Percentiles rank a stretch among this genome's conserved stretches.
phyloP scores from a whole-genome alignment of 495 filamentous ascomycete species.

The Neurospora sublineolata region DNA sequence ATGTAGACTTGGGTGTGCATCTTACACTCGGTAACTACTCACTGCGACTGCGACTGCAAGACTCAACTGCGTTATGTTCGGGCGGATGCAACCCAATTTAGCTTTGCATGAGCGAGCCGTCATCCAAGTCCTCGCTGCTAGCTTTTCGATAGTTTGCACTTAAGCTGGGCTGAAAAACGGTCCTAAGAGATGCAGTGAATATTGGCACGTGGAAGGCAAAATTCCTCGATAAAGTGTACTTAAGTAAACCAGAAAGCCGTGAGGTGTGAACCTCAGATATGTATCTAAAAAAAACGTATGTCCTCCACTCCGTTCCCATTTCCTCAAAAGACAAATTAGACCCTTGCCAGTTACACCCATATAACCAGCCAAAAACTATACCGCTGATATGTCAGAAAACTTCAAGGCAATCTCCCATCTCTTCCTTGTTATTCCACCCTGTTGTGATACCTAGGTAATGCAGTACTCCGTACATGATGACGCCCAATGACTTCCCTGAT shows the following conservation, averaged over 20 bases:
- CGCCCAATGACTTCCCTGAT: neutral
- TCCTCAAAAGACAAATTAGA: neutral
- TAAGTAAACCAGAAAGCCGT: neutral
- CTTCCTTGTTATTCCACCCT: neutral
- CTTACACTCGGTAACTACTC: neutral
- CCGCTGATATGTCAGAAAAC: neutral
- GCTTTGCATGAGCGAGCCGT: neutral
- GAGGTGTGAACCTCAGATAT: neutral
- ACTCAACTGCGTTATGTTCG: neutral
- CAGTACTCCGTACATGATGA: neutral
- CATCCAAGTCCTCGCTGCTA: neutral
- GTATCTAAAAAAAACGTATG: neutral
- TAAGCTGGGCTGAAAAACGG: neutral
- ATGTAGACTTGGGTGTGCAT: neutral
- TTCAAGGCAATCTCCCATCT: neutral
- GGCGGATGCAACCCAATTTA: neutral
- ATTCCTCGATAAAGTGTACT: neutral
- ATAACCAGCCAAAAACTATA: neutral
- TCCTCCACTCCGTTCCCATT: neutral
- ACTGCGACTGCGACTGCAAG: neutral
- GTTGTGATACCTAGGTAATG: neutral
- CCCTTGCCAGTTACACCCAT: neutral
- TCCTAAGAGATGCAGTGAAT: neutral
- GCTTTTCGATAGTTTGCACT: neutral
- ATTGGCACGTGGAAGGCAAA: neutral